Base-by-base conservation (phyloP, 2,329 filamentous ascomycete genomes). In the Sordariomycetes sp. region DNA sequence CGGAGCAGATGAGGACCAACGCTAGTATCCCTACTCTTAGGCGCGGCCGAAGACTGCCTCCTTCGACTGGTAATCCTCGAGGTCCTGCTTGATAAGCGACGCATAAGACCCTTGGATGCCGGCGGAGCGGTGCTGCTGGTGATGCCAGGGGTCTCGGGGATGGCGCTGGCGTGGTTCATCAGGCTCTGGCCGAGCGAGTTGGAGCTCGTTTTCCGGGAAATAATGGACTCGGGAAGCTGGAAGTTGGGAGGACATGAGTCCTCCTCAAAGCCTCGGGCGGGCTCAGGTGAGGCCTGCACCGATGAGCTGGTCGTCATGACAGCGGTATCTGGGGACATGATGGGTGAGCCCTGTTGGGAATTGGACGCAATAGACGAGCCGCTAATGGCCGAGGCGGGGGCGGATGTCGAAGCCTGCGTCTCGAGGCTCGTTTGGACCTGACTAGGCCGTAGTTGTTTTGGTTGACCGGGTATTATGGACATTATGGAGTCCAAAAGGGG, bases 1-100 rank as follows among this genome's bases (percentile, higher is more conserved):
- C 90, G 79, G 57, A 94, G 76, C 34, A 94, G 83, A 36, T 87
- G 82, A 2, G 92, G 92, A 1, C 92, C 92, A 18, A 87, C 81
- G 52, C 88, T 95, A 41, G 84, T 80, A 51, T 95, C 87, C 27
- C 88, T 79, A 53, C 82, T 86, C 40, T 79, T 77, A 15, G 82
- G 75, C 29, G 82, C 74, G 1, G 80, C 80, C 3, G 85, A 87
- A 12, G 86, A 93, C 41, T 82, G 80, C 40, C 88, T 74, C 42
- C 87, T 77, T 39, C 80, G 72, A 25, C 59, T 61, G 53, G 78
- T 54, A 67, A 81, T 60, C 57, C 75, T 80, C 30, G 76, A 77
- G 6, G 87, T 86, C 41, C 82, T 79, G 46, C 83, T 85, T 21
- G 92, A 96, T 16, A 95, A 65, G 42, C 88, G 76, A 42, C 92